Evolutionary conservation across 768 basidiomycete genomes (phyloP).

Genomic region (Boletus sensibilis): DNA sequence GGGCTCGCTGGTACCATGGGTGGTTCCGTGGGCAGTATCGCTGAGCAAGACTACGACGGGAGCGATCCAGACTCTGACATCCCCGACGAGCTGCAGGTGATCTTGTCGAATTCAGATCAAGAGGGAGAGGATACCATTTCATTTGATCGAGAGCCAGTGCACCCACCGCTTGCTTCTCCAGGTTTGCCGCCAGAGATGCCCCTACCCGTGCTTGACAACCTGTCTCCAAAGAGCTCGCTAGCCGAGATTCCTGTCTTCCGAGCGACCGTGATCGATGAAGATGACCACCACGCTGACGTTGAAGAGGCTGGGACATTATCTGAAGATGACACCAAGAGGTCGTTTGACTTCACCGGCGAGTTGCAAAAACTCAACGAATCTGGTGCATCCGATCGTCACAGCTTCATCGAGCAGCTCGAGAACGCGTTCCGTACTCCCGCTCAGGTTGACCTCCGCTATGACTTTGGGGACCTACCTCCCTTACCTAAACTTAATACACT

Average conservation of each 20-base stretch:
- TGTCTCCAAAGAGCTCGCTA: slow-evolving; percentile 8
- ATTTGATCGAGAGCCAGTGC: slow-evolving; percentile 13
- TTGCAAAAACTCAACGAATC: slow-evolving; percentile 67
- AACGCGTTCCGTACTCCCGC: slow-evolving; percentile 77
- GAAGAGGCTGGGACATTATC: slow-evolving; percentile 45
- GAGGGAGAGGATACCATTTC: slow-evolving; percentile 44
- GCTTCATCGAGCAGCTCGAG: slow-evolving; percentile 83
- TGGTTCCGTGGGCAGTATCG: slow-evolving; percentile 50
- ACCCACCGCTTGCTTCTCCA: slow-evolving; percentile 32
- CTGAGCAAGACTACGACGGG: slow-evolving; percentile 45
- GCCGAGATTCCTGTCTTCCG: slow-evolving; percentile 41
- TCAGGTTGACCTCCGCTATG: slow-evolving; percentile 57
- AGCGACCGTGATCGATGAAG: slow-evolving; percentile 46
- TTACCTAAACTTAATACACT: slow-evolving; percentile 49
- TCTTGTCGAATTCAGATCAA: slow-evolving; percentile 47
- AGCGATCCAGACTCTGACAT: slow-evolving; percentile 77
- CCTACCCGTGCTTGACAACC: slow-evolving; percentile 30
- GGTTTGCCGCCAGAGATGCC: slow-evolving; percentile 44
- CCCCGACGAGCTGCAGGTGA: slow-evolving; percentile 70
- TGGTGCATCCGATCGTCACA: slow-evolving; percentile 63
- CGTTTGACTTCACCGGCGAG: slow-evolving; percentile 85
- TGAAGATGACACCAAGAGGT: slow-evolving; percentile 71
- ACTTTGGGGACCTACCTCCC: slow-evolving; percentile 49
- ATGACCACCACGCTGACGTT: slow-evolving; percentile 38
- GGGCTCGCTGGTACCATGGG: slow-evolving; percentile 71